Base-by-base conservation (phyloP, 148 eudicot species). In the Polygonum aviculare region DNA sequence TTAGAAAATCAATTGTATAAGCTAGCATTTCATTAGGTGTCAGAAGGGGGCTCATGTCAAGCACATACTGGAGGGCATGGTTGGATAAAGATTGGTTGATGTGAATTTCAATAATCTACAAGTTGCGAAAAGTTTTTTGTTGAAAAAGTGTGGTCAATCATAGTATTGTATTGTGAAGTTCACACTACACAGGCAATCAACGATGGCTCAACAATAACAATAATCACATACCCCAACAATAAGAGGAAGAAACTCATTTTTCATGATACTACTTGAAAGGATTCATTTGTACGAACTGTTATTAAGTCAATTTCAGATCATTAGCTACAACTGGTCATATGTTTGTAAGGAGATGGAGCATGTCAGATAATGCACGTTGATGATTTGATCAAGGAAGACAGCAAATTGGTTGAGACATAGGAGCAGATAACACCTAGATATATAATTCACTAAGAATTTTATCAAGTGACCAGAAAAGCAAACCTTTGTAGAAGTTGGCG, bases 401-500 rank as follows among this genome's bases (percentile, higher is more conserved):
- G 4, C 7, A 11, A 1, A 57, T 57, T 57, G 0, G 26, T 19
- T 57, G 31, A 57, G 63, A 57, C 11, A 57, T 57, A 57, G 63
- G 63, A 0, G 9, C 45, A 67, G 21, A 67, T 38, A 60, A 38
- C 72, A 36, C n/a, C 41, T 36, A 67, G 21, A 67, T 67, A 36
- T 10, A 63, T 63, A 63, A 33, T 62, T 62, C 15, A 35, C 39
- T 35, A 15, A 0, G 16, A 63, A 31, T 21, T 8, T 22, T 12
- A 40, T 16, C 15, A 14, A 9, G 31, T 67, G 41, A 67, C 72
- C 72, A 67, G 16, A 36, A 3, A 67, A 67, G 63, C 83, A 79
- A 80, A 96, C 99, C 98, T 96, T 86, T 74, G 90, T 79, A 73
- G 79, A 77, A 76, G 97, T 96, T 72, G 98, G 97, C 77, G 99